Base-by-base conservation (phyloP, 2,329 filamentous ascomycete species). In the Pezicula rhizophila region DNA sequence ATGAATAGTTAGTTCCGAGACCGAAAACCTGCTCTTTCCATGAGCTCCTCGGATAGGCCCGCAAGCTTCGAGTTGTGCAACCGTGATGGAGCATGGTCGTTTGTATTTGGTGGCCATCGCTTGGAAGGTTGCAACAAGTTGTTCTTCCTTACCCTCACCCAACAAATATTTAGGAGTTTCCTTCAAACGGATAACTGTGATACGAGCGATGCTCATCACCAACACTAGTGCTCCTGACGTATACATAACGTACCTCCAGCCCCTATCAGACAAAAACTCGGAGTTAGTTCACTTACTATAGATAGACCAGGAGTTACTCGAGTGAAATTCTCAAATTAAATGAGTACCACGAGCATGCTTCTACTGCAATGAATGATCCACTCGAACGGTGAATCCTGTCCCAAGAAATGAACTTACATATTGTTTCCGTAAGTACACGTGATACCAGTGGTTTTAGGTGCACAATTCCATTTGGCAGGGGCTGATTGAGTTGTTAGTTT, bases 111-210 rank as follows among this genome's bases (percentile, higher is more conserved):
- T 64, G 0, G 76, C 76, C 47, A 80, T 75, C 40, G 57, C 66
- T 15, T 74, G 70, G 3, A 80, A 65, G 0, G 70, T 72, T 3
- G 68, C 65, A 18, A 80, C 69, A 14, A 75, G 72, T 50, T 78
- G 67, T 3, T 66, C 73, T 52, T 80, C 76, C 46, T 67, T 69
- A 31, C 76, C 77, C 53, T 79, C 72, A 31, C 72, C 68, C 11
- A 81, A 61, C 4, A 80, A 69, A 51, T 73, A 80, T 52, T 79
- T 80, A 7, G 78, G 78, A 0, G 78, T 79, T 55, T 81, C 76
- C 40, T 72, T 68, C 25, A 81, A 66, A 1, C 70, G 69, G 49
- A 81, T 74, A 41, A 80, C 60, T 4, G 73, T 75, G 20, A 80
- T 65, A n/a, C 78, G 77, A 2, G 71, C 61, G 34, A 79, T 64